phyloP scores from a whole-genome alignment of 768 basidiomycete genomes.

The Leccinellum rugosiceps region DNA sequence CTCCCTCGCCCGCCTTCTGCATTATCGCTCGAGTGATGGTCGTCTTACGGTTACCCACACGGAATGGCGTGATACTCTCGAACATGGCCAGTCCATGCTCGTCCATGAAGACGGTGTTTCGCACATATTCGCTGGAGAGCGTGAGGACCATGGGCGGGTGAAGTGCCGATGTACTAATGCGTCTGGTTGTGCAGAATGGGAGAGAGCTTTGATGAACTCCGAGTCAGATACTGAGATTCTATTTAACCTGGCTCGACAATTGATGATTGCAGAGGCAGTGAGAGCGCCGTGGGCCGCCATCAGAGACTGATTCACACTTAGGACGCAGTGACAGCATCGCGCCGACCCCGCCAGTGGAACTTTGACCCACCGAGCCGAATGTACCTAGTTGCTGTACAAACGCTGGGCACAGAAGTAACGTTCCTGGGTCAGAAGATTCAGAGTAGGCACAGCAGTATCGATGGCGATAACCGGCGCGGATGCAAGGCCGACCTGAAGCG shows the following conservation, averaged over 20 bases:
- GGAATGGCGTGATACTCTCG: constrained; percentile 25
- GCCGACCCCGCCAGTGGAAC: too few species aligned
- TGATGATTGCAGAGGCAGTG: too few species aligned
- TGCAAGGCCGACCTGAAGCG: too few species aligned
- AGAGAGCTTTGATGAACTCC: neutral
- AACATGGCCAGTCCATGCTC: constrained; percentile 23
- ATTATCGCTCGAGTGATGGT: constrained; percentile 13
- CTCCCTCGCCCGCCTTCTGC: neutral
- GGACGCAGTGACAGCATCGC: too few species aligned
- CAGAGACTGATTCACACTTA: too few species aligned
- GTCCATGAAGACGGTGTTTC: constrained; percentile 28
- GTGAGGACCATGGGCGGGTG: constrained; percentile 18
- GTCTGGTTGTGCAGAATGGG: neutral
- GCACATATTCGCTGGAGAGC: constrained; percentile 22
- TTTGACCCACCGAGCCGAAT: too few species aligned
- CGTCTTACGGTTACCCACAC: constrained; percentile 13
- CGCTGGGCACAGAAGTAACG: too few species aligned
- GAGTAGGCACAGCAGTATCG: neutral
- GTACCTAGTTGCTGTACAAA: neutral
- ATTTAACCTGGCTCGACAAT: neutral
- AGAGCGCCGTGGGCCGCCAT: too few species aligned
- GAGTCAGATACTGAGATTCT: neutral
- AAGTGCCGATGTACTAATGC: neutral
- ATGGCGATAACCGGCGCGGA: too few species aligned
- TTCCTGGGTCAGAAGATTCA: too few species aligned